These are phyloP conservation scores for Mimosa bimucronata DNA, from an alignment of 306 rosid genomes.

Conservation along the genomic window DNA sequence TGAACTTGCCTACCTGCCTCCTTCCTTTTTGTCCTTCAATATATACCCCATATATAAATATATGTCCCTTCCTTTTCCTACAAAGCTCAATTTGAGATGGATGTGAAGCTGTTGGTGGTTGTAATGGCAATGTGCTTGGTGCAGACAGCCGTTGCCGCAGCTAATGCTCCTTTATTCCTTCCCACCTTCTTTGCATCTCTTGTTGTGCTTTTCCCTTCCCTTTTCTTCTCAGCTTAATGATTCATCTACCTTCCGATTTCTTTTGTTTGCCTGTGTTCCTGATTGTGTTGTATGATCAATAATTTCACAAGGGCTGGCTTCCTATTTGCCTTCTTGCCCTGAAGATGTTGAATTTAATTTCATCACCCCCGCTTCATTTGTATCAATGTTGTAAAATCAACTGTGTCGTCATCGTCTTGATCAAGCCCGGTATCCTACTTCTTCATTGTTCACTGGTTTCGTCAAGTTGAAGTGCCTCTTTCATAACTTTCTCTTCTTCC, in stretches of 20 bases:
- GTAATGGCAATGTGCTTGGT: slow-evolving; percentile 39
- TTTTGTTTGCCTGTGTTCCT: slow-evolving; percentile 9
- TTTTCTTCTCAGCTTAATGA: slow-evolving; percentile 36
- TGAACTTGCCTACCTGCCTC: background rate
- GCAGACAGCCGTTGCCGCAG: slow-evolving; percentile 37
- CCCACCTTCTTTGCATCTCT: slow-evolving; percentile 52
- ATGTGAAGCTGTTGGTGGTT: slow-evolving; percentile 40
- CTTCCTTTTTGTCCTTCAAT: background rate
- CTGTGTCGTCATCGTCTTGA: too few species aligned
- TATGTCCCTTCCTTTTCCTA: too few species aligned
- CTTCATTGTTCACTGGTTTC: too few species aligned
- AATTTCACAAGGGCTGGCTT: background rate
- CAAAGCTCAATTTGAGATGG: too few species aligned
- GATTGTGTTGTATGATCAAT: slow-evolving; percentile 31
- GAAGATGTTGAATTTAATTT: slow-evolving; percentile 3
- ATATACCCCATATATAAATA: background rate
- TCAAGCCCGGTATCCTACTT: too few species aligned
- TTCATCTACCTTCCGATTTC: background rate
- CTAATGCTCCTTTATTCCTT: slow-evolving; percentile 41
- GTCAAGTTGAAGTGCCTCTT: slow-evolving; percentile 78
- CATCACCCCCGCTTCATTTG: background rate
- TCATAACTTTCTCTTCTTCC: slow-evolving; percentile 44
- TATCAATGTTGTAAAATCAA: too few species aligned
- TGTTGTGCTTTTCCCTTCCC: slow-evolving; percentile 45
- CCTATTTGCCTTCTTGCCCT: slow-evolving; percentile 1